Base-by-base conservation (phyloP, 495 filamentous ascomycete species). In the Aspergillus leporis region DNA sequence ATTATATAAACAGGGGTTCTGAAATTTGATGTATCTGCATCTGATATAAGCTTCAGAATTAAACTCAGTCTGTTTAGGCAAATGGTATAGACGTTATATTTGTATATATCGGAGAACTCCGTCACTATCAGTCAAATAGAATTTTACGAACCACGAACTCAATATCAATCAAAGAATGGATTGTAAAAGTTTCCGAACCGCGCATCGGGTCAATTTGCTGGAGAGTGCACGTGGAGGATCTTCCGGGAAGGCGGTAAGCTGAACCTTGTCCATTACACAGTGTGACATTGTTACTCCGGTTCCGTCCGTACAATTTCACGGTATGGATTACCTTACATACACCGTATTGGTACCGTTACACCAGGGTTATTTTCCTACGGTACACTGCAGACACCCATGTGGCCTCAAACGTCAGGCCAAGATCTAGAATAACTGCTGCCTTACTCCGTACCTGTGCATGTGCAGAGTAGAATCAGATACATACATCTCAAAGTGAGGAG, bases 221-320 rank as follows among this genome's bases (percentile, higher is more conserved):
- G 46, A 52, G 32, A 50, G 6, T 54, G 53, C 61, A 64, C 61
- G 61, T 64, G 61, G 61, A 60, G 54, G 61, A 60, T 64, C 61
- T 60, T 60, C 57, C 61, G 61, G 58, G 60, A 63, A 59, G 57
- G 59, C 53, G 59, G 53, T 56, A 50, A 50, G 46, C 40, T 12
- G 30, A 56, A 55, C 53, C 52, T 53, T 60, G 56, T 56, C 38
- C n/a, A 50, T 58, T 61, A 40, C 59, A 53, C 53, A 12, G 47
- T 50, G 46, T 54, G 18, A 32, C 50, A n/a, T 19, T 1, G 13
- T 21, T 25, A 6, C 12, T 31, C 23, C 12, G 47, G 4, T 31
- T 23, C 23, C 21, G 38, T 41, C 6, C 10, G 38, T 41, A 41
- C 16, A n/a, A 41, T n/a, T 16, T 41, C 38, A 41, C 38, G 38